Percentiles rank a stretch among this genome's conserved stretches.
These are phyloP conservation scores for Fusarium compactum DNA, from an alignment of 2,329 filamentous ascomycete species.

Conservation along the genomic window DNA sequence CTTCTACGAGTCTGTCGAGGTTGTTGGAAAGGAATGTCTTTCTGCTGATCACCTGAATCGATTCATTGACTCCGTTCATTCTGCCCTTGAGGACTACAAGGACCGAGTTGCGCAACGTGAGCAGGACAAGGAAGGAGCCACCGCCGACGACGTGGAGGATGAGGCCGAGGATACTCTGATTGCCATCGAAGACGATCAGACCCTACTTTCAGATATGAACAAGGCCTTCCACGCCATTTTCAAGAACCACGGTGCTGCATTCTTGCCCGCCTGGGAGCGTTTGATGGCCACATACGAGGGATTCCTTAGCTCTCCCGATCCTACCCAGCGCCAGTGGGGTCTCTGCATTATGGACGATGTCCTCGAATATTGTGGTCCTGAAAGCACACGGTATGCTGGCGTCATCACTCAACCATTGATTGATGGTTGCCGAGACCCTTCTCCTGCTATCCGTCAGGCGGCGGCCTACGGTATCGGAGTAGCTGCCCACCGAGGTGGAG, in stretches of 20 bases:
- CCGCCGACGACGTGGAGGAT: constrained; percentile 90
- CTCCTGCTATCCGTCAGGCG: constrained; percentile 93
- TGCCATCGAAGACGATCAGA: constrained; percentile 97
- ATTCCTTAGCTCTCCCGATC: constrained; percentile 84
- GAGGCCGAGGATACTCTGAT: constrained; percentile 87
- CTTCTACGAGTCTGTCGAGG: constrained; percentile 98
- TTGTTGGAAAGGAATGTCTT: constrained; percentile 87
- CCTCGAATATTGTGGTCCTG: constrained; percentile 91
- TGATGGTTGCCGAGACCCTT: constrained; percentile 85
- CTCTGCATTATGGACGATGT: constrained; percentile 99
- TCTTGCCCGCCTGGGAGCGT: constrained; percentile 89
- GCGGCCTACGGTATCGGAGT: constrained; percentile 97
- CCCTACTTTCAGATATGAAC: constrained; percentile 98
- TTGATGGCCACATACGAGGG: constrained; percentile 86
- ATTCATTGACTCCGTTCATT: constrained; percentile 88
- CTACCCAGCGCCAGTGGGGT: constrained; percentile 98
- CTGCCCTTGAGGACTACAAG: constrained; percentile 92
- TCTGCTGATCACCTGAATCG: constrained; percentile 81
- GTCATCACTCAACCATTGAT: constrained; percentile 90
- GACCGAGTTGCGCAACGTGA: constrained; percentile 82
- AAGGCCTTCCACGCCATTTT: constrained; percentile 99
- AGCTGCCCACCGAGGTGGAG: constrained; percentile 91
- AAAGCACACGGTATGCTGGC: constrained; percentile 87
- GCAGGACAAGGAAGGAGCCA: constrained; percentile 80
- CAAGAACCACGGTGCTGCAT: constrained; percentile 90